phyloP scores from a whole-genome alignment of 345 rosid genomes.

The Boechera stricta region DNA sequence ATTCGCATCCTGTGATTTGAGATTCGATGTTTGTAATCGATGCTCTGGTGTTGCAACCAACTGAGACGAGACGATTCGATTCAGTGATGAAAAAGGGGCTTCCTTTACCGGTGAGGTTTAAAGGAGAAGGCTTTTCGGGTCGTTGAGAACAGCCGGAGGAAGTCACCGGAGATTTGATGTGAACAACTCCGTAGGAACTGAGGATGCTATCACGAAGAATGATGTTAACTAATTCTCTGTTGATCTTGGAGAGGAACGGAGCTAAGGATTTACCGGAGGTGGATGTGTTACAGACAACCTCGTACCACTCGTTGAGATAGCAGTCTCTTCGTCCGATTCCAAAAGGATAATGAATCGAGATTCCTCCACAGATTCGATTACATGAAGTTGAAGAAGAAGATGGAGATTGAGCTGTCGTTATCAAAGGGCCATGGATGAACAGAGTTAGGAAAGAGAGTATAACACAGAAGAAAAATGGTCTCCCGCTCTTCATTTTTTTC shows the following conservation, averaged over 20 bases:
- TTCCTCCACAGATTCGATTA: constrained; percentile 45
- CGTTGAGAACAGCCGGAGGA: constrained; percentile 39
- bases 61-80: constrained; percentile 46
- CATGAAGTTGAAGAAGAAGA: constrained; percentile 29
- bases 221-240: constrained; percentile 32
- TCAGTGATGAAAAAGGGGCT: constrained; percentile 40
- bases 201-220: constrained; percentile 5
- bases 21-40: constrained; percentile 3
- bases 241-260: constrained; percentile 33
- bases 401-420: constrained; percentile 27
- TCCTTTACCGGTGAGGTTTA: constrained; percentile 41
- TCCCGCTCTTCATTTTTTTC: constrained; percentile 17
- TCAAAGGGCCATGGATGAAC: constrained; percentile 8
- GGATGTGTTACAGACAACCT: constrained; percentile 35
- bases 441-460: background rate
- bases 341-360: constrained; percentile 56
- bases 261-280: constrained; percentile 4
- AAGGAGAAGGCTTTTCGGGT: constrained; percentile 19
- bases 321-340: constrained; percentile 42
- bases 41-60: constrained; percentile 46
- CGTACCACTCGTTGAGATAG: constrained; percentile 22
- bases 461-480: background rate
- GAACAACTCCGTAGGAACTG: constrained; percentile 4
- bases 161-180: constrained; percentile 38
- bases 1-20: constrained; percentile 48